phyloP scores from a whole-genome alignment of 192 early-diverging fungal genomes.

The Lobosporangium transversale region DNA sequence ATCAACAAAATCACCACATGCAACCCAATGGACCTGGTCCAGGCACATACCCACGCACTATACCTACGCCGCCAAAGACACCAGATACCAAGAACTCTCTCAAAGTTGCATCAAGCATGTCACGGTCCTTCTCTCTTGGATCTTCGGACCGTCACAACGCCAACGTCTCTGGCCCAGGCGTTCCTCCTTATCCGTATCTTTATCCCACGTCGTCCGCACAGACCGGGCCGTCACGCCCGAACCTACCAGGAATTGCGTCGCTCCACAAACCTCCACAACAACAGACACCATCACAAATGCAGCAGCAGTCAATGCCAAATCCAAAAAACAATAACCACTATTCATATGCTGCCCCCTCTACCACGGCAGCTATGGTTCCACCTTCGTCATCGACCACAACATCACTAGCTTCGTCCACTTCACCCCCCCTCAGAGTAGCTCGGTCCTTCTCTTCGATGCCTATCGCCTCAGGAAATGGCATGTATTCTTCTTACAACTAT shows the following conservation, averaged over 20 bases:
- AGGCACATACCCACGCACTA: constrained; percentile 25
- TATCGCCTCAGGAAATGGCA: not conserved
- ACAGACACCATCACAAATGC: not conserved
- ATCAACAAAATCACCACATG: constrained; percentile 12
- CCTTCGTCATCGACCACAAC: constrained; percentile 17
- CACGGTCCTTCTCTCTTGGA: constrained; percentile 34
- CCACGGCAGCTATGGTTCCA: constrained; percentile 16
- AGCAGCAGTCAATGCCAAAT: not conserved
- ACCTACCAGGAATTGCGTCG: constrained; percentile 34
- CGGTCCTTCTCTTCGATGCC: constrained; percentile 24
- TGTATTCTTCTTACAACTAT: constrained; percentile 7
- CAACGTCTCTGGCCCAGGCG: constrained; percentile 4
- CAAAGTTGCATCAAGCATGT: constrained; percentile 43
- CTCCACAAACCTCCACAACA: constrained; percentile 26
- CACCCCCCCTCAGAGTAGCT: constrained; percentile 9
- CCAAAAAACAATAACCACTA: constrained; percentile 6
- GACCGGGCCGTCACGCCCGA: constrained; percentile 27
- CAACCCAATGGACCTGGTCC: constrained; percentile 20
- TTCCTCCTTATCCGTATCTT: constrained; percentile 10
- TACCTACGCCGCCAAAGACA: constrained; percentile 48
- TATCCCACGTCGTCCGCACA: constrained; percentile 5
- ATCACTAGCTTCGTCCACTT: constrained; percentile 11
- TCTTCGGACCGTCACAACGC: constrained; percentile 21
- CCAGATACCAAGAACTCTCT: constrained; percentile 36
- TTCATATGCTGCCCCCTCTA: constrained; percentile 19